A percentile compares a stretch with the other conserved stretches of the same genome.
Conservation (phyloP, 169 alveolate genomes). For the Eimeria necatrix region DNA sequence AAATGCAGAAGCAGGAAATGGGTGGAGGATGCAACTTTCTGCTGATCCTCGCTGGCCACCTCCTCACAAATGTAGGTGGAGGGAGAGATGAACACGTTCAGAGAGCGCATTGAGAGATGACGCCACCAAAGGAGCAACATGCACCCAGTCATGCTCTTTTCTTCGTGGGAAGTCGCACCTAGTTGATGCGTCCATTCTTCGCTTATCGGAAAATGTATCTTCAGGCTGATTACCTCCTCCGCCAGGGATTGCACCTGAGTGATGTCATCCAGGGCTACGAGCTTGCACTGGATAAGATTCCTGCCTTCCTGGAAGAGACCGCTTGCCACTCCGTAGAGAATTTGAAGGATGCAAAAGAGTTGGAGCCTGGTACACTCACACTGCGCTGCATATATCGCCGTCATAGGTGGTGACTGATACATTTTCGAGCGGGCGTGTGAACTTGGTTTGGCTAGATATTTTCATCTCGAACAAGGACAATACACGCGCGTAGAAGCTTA, state of each 20-base stretch:
- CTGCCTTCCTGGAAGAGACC: slow-evolving; percentile 90
- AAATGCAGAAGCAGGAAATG: slow-evolving; percentile 95
- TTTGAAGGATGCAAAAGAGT: slow-evolving; percentile 59
- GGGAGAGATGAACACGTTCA: too few relatives aligned
- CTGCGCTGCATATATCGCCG: too few relatives aligned
- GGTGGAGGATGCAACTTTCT: slow-evolving; percentile 99
- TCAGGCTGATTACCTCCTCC: slow-evolving; percentile 91
- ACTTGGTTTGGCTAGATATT: too few relatives aligned
- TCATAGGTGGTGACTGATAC: too few relatives aligned
- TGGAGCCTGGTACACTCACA: slow-evolving; percentile 40
- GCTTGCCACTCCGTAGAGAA: slow-evolving; percentile 76
- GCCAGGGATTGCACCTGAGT: slow-evolving; percentile 97
- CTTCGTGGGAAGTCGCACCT: too few relatives aligned
- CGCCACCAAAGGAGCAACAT: too few relatives aligned
- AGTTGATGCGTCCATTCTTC: background rate
- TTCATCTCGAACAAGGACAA: too few relatives aligned
- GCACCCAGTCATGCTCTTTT: too few relatives aligned
- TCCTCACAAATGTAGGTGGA: slow-evolving; percentile 95
- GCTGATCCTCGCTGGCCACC: slow-evolving; percentile 98
- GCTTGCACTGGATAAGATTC: slow-evolving; percentile 94
- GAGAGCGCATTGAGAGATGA: too few relatives aligned
- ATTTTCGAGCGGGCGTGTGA: too few relatives aligned
- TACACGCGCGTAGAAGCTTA: too few relatives aligned
- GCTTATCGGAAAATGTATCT: background rate
- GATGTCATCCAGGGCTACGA: slow-evolving; percentile 98